These are phyloP conservation scores for Dothiorella sarmentorum DNA, from an alignment of 2,329 filamentous ascomycete species.

Conservation along the genomic window DNA sequence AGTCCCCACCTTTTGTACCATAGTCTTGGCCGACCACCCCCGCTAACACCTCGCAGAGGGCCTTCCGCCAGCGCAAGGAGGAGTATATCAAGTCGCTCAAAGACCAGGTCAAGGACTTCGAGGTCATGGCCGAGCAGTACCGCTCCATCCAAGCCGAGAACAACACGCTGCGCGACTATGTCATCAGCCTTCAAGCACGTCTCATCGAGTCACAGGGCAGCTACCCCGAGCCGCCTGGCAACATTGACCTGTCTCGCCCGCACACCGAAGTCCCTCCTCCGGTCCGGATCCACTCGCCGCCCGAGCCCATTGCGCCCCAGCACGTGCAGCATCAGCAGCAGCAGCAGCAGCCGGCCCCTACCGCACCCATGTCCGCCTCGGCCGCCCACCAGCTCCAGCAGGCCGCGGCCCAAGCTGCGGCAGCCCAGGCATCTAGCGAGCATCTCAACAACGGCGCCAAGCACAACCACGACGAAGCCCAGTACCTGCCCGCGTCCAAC, in stretches of 20 bases:
- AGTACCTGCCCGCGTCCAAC: constrained; percentile 16
- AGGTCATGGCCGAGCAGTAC: constrained; percentile 70
- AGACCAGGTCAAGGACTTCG: constrained; percentile 81
- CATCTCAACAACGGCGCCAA: constrained; percentile 18
- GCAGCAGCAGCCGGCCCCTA: constrained; percentile 19
- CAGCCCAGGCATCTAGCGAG: constrained; percentile 25
- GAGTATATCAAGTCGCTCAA: constrained; percentile 98
- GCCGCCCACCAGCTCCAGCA: constrained; percentile 14
- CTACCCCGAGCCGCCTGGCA: constrained; percentile 76
- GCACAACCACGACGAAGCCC: constrained; percentile 17
- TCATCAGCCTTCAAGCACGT: constrained; percentile 82
- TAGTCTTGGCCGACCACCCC: too few species aligned
- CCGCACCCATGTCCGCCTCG: constrained; percentile 33
- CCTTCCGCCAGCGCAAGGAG: constrained; percentile 96
- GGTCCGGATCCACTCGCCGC: constrained; percentile 26
- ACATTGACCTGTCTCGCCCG: constrained; percentile 66
- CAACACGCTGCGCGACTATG: constrained; percentile 85
- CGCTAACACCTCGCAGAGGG: constrained; percentile 58
- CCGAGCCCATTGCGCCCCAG: too few species aligned
- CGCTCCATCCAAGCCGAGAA: constrained; percentile 86
- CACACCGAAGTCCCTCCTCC: constrained; percentile 26
- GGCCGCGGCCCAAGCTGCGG: constrained; percentile 27
- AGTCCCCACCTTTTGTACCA: constrained; percentile 35
- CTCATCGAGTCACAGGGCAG: constrained; percentile 81
- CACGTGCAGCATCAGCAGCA: too few species aligned